Percentiles rank a stretch among this genome's conserved stretches.
Evolutionary conservation across 352 stramenopile genomes (phyloP).

Genomic region (Saprolegnia diclina): DNA sequence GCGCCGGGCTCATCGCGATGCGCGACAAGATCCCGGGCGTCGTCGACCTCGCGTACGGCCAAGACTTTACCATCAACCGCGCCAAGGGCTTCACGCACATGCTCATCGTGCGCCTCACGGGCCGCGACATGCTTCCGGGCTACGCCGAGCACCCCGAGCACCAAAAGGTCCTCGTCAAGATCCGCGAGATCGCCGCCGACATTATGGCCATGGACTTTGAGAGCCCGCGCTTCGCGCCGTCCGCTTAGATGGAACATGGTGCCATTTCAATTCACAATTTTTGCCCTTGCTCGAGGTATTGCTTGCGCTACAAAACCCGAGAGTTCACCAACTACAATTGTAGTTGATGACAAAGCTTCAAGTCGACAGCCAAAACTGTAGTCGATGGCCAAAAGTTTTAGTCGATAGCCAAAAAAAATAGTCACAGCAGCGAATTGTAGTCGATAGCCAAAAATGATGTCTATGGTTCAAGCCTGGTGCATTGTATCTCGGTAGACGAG

Average conservation of each 20-base stretch:
- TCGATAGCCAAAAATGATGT: too few species aligned
- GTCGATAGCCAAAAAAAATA: too few species aligned
- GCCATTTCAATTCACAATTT: not conserved
- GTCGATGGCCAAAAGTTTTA: too few species aligned
- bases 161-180: constrained; percentile 8
- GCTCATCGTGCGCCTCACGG: constrained; percentile 11
- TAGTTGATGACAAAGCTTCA: too few species aligned
- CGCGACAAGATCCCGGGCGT: constrained; percentile 26
- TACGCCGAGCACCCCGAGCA: constrained; percentile 24
- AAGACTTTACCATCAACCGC: constrained; percentile 21
- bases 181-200: constrained; percentile 1
- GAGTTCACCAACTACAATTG: too few species aligned
- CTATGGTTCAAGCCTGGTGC: too few species aligned
- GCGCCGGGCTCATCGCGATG: not conserved
- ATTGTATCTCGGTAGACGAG: too few species aligned
- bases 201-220: constrained; percentile 24
- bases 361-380: too few species aligned
- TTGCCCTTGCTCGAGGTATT: too few species aligned
- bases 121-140: not conserved
- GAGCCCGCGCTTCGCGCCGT: constrained; percentile 7
- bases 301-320: too few species aligned
- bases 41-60: constrained; percentile 22
- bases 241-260: not conserved
- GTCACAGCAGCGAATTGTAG: too few species aligned
- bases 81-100: constrained; percentile 22